A percentile compares a stretch with the other conserved stretches of the same genome.
These are phyloP conservation scores for Shiraia bambusicola DNA, from an alignment of 2,329 filamentous ascomycete species.

Conservation along the genomic window DNA sequence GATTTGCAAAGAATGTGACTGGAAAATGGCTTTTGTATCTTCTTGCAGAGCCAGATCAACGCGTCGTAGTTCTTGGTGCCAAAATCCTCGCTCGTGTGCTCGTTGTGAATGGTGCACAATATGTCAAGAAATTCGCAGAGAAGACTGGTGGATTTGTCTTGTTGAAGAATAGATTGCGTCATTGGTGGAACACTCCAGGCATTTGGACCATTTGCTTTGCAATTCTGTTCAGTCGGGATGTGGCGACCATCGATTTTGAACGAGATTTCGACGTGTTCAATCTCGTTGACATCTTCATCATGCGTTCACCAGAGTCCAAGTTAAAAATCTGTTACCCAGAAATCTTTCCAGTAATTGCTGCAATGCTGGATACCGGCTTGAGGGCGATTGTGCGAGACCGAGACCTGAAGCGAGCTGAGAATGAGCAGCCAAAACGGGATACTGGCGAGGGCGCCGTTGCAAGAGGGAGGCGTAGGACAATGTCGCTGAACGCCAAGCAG, in stretches of 20 bases:
- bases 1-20: conserved; percentile 91
- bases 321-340: conserved; percentile 73
- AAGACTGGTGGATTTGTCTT: conserved; percentile 88
- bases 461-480: conserved; percentile 59
- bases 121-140: conserved; percentile 80
- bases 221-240: conserved; percentile 82
- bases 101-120: conserved; percentile 76
- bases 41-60: conserved; percentile 79
- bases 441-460: conserved; percentile 24
- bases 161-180: conserved; percentile 76
- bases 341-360: conserved; percentile 74
- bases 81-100: conserved; percentile 83
- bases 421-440: conserved; percentile 15
- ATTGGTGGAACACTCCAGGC: conserved; percentile 84
- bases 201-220: conserved; percentile 88
- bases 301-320: conserved; percentile 45
- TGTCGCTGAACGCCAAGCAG: conserved; percentile 65
- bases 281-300: conserved; percentile 70
- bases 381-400: conserved; percentile 51
- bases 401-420: conserved; percentile 25
- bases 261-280: conserved; percentile 72
- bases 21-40: conserved; percentile 97
- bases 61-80: conserved; percentile 76
- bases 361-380: conserved; percentile 85
- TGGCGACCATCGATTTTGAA: conserved; percentile 72